Percentiles rank a stretch among this genome's conserved stretches.
phyloP scores from a whole-genome alignment of 1,284 basidiomycete species.

The Coniferiporia sulphurascens region DNA sequence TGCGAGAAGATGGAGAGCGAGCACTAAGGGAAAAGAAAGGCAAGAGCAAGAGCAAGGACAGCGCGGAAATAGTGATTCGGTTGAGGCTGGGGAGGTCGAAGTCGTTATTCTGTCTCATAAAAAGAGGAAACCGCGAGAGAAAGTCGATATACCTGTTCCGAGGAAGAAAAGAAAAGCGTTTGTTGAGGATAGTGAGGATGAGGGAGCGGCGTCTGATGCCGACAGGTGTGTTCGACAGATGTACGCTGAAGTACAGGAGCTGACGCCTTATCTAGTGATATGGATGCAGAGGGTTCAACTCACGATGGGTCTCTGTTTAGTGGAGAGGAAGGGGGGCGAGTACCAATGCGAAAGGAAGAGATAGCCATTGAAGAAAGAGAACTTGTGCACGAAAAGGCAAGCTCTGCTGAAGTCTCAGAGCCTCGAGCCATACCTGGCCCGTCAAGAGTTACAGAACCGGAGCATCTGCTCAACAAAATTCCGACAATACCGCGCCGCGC shows the following conservation, averaged over 20 bases:
- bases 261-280: background rate
- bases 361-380: background rate
- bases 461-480: background rate
- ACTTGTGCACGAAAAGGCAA: background rate
- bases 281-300: background rate
- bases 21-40: background rate
- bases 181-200: slow-evolving; percentile 4
- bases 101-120: background rate
- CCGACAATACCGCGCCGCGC: background rate
- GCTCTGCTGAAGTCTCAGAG: background rate
- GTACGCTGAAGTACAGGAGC: background rate
- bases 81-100: background rate
- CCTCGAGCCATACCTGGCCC: background rate
- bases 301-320: slow-evolving; percentile 16
- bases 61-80: background rate
- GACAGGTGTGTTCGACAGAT: background rate
- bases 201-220: background rate
- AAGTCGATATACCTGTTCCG: background rate
- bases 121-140: background rate
- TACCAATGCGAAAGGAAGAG: background rate
- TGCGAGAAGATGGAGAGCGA: background rate
- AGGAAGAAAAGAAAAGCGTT: slow-evolving; percentile 2
- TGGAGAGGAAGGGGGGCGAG: slow-evolving; percentile 2
- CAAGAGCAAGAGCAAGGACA: background rate
- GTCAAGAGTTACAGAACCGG: background rate